These are phyloP conservation scores for Epichloe baconii DNA, from an alignment of 2,329 filamentous ascomycete genomes.

Conservation along the genomic window DNA sequence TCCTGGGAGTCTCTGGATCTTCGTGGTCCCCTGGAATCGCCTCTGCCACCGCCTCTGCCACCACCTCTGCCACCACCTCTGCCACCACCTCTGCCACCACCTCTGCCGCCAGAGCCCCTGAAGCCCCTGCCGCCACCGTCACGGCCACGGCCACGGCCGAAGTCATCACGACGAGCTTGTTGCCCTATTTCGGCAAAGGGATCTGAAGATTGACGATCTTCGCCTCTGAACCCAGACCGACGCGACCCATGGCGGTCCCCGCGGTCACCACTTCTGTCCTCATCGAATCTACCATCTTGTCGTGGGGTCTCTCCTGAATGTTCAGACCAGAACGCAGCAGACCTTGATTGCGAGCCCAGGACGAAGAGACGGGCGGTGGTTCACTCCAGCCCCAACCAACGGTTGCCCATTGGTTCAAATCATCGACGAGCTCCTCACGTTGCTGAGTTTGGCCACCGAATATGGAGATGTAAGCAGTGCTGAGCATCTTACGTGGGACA, in stretches of 20 bases:
- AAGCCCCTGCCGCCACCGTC: slow-evolving; percentile 9
- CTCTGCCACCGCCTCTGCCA: not conserved
- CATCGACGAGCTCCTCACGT: slow-evolving; percentile 27
- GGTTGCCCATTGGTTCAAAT: slow-evolving; percentile 40
- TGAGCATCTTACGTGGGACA: slow-evolving; percentile 22
- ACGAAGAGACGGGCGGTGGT: slow-evolving; percentile 26
- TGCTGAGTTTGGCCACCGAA: slow-evolving; percentile 37
- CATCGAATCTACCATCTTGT: slow-evolving; percentile 7
- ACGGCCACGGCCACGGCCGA: slow-evolving; percentile 11
- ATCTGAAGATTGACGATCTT: slow-evolving; percentile 11
- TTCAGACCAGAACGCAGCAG: slow-evolving; percentile 22
- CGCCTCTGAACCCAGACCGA: slow-evolving; percentile 5
- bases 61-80: slow-evolving; percentile 4
- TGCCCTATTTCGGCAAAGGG: slow-evolving; percentile 16
- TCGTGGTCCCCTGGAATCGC: not conserved
- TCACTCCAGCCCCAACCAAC: slow-evolving; percentile 38
- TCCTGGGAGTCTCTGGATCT: not conserved
- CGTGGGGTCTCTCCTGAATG: slow-evolving; percentile 11
- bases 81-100: not conserved
- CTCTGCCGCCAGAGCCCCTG: not conserved
- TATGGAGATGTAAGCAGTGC: slow-evolving; percentile 39
- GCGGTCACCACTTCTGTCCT: slow-evolving; percentile 8
- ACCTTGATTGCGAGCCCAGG: slow-evolving; percentile 20
- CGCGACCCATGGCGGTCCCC: slow-evolving; percentile 6
- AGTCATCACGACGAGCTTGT: slow-evolving; percentile 14